phyloP scores from a whole-genome alignment of 805 yeast genomes.

The Brettanomyces custersianus region DNA sequence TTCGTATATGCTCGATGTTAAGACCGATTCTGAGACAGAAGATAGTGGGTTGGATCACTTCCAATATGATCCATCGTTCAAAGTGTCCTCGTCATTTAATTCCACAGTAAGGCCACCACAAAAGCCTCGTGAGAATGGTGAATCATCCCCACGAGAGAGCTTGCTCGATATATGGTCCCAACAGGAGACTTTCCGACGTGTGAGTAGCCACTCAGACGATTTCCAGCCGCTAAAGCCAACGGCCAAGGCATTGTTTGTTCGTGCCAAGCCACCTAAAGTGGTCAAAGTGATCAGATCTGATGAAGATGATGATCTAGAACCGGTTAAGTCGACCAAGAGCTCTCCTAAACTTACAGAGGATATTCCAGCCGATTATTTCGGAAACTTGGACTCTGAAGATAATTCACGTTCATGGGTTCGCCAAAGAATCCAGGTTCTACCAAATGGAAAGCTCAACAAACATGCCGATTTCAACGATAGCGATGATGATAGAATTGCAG shows the following conservation, averaged over 20 bases:
- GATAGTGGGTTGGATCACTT: not conserved
- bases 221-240: conserved; percentile 24
- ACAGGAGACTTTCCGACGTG: conserved; percentile 18
- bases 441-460: conserved; percentile 4
- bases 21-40: too few relatives aligned
- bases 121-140: conserved; percentile 14
- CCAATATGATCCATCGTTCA: conserved; percentile 1
- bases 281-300: conserved; percentile 13
- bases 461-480: not conserved
- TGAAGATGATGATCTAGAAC: conserved; percentile 1
- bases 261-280: conserved; percentile 14
- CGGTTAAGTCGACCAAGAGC: not conserved
- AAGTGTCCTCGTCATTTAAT: not conserved
- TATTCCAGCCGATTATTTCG: conserved; percentile 1
- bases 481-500: too few relatives aligned
- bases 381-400: too few relatives aligned
- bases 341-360: not conserved
- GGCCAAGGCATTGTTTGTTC: conserved; percentile 9
- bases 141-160: conserved; percentile 20
- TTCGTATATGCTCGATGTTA: too few relatives aligned
- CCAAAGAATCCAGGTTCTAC: conserved; percentile 10
- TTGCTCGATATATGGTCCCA: conserved; percentile 26
- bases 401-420: conserved; percentile 8
- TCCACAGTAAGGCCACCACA: not conserved
- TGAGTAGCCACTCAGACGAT: conserved; percentile 9